Evolutionary conservation across 2,329 filamentous ascomycete species (phyloP), one percentile per base, ranked within the genome.

Genomic region (Cladosporium velox): DNA sequence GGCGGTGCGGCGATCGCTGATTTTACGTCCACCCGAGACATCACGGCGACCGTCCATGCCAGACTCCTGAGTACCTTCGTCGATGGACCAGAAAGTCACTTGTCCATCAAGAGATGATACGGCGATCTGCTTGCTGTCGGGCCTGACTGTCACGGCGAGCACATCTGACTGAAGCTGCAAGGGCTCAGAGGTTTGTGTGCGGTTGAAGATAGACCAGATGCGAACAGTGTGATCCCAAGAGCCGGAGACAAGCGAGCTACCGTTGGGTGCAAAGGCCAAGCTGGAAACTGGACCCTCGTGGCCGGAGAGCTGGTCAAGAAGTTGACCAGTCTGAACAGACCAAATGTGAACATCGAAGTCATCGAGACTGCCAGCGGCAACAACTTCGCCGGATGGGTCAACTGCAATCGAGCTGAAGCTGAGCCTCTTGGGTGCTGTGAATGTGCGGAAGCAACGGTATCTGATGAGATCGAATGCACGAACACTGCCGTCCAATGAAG

Each of bases 341-440:
- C 95, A 99, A 68, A 99, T 91, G 79, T 99, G 93, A 61, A 99
- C 92, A 75, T 98, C 94, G 71, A 97, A 98, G 4, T 93, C 97
- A 77, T 99, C 95, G 18, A 96, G 85, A 1, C 94, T 98, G 2
- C 94, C 95, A 11, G 95, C 95, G 67, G 94, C 96, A 3, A 99
- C 91, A 10, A 99, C 91, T 78, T 99, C 96, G 63, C 95, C 95
- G 70, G 93, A 97, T 0, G 95, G 93, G 71, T 99, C 96, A n/a
- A 98, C 93, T 1, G 95, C 93, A 77, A 99, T 86, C 66, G 91
- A 96, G 18, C 93, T 94, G 79, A 98, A 99, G 0, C 93, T 96
- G 30, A 98, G 82, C 65, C 94, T 86, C 35, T 92, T 93, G 0
- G 95, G 93, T 1, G 95, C 94, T 14, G 95, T 98, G 74, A 99